phyloP scores from a whole-genome alignment of 495 filamentous ascomycete species.

The Pyronema domesticum region DNA sequence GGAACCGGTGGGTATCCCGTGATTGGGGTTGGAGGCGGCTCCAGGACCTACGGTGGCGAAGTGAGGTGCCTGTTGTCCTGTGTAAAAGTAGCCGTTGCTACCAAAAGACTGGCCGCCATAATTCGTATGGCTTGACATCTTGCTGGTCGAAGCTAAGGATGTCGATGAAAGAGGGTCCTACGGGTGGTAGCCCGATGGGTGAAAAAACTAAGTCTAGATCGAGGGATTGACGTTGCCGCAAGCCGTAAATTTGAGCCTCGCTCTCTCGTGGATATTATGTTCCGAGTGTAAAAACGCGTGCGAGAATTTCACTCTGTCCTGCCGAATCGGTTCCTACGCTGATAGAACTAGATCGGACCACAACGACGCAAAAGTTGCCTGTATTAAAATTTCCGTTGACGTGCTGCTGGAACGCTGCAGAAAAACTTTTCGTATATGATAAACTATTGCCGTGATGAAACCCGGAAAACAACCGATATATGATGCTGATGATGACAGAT shows the following conservation, averaged over 20 bases:
- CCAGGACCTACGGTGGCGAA: no score
- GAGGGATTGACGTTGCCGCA: neutral
- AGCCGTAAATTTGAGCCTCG: neutral
- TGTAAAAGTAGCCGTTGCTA: no score
- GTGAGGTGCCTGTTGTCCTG: no score
- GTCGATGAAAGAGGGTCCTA: no score
- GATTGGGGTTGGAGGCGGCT: no score
- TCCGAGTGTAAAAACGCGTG: neutral
- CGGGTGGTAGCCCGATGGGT: neutral
- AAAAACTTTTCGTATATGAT: constrained; percentile 1
- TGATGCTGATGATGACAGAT: constrained; percentile 1
- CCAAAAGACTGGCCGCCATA: no score
- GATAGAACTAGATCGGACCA: neutral
- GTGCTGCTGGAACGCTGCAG: neutral
- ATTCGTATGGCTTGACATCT: no score
- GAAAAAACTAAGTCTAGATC: neutral
- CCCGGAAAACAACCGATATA: constrained; percentile 9
- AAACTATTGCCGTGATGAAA: constrained; percentile 1
- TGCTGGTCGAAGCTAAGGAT: no score
- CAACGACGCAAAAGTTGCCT: neutral
- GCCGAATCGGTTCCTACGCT: neutral
- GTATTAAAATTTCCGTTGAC: neutral
- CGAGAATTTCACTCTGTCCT: neutral
- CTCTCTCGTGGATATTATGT: neutral
- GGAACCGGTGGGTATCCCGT: no score